Evolutionary conservation across 768 basidiomycete species (phyloP), one percentile per base, ranked within the genome.

Genomic region (Suillus subaureus): DNA sequence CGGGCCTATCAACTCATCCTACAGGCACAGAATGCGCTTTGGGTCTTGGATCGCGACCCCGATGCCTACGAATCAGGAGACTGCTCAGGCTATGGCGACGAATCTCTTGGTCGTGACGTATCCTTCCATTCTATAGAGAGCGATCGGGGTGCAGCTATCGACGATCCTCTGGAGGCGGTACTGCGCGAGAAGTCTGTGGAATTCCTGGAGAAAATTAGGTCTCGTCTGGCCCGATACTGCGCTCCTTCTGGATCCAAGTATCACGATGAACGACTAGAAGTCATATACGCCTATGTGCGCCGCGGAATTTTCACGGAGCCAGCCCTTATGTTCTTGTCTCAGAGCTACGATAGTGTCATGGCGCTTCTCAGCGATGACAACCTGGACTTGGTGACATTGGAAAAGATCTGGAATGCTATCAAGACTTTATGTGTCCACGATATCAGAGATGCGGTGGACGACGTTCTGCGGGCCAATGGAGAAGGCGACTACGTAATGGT

Each of bases 1-100:
- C 73, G 77, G 4, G 78, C 77, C 15, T 80, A 78, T 51, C 73
- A 75, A 60, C 72, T 80, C 43, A 72, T 79, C n/a, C 74, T 80
- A 43, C 67, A 67, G 26, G 63, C 68, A 8, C 77, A 79, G 63
- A 75, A 79, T 45, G 79, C 79, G 4, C 62, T 77, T 8, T 80
- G 79, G 77, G 80, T 80, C 26, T 70, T 80, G 21, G 74, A 75
- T 4, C 68, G 62, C 8, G 68, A 77, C 9, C 68, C 65, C 33
- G 66, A 71, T 1, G 66, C 65, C 9, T 67, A 64, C n/a, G 45
- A 69, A 37, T 45, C 66, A 21, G 65, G 33, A 47, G 71, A 73
- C 5, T 79, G 78, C 55, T 69, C 68, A 18, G 35, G 61, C 33
- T 54, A 69, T 61, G 57, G 70, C 37, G 66, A 75, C 52, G 57